phyloP scores from a whole-genome alignment of 2,329 filamentous ascomycete genomes.

The Leptoxyphium fumago region DNA sequence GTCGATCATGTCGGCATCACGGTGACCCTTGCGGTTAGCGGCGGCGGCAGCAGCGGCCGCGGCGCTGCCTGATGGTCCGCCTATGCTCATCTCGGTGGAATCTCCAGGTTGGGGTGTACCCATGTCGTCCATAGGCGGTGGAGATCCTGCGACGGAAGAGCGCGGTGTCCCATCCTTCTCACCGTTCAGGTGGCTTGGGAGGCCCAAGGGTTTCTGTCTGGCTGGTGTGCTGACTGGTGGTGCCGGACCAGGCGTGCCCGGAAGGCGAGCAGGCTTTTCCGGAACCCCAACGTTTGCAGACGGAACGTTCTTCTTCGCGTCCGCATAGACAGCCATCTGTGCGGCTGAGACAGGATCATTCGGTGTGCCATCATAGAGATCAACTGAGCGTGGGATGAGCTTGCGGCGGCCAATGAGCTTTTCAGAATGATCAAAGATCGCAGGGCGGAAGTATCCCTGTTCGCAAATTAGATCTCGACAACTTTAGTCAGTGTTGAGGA shows the following conservation, averaged over 20 bases:
- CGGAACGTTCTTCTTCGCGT: constrained; percentile 29
- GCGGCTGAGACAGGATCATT: constrained; percentile 82
- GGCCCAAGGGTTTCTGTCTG: constrained; percentile 38
- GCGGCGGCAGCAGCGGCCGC: constrained; percentile 32
- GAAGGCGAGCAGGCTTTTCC: constrained; percentile 29
- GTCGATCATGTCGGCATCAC: constrained; percentile 55
- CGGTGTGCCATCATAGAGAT: constrained; percentile 82
- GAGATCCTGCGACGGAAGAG: constrained; percentile 76
- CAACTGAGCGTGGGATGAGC: constrained; percentile 74
- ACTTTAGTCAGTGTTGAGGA: background rate
- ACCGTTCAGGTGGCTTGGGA: constrained; percentile 49
- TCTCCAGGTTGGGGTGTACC: constrained; percentile 48
- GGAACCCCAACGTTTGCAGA: constrained; percentile 24
- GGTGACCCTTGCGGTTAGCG: constrained; percentile 27
- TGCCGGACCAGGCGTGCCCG: constrained; percentile 11
- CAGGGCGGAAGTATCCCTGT: constrained; percentile 72
- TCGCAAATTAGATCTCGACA: constrained; percentile 1
- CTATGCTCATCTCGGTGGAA: constrained; percentile 20
- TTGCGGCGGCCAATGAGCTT: constrained; percentile 71
- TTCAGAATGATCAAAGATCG: constrained; percentile 66
- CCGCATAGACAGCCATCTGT: constrained; percentile 52
- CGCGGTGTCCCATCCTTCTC: constrained; percentile 63
- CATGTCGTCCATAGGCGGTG: constrained; percentile 56
- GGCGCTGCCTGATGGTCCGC: constrained; percentile 24
- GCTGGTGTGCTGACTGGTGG: constrained; percentile 10